These are phyloP conservation scores for Saccharomyces uvarum DNA, from an alignment of 1,139 yeast genomes.

Conservation along the genomic window DNA sequence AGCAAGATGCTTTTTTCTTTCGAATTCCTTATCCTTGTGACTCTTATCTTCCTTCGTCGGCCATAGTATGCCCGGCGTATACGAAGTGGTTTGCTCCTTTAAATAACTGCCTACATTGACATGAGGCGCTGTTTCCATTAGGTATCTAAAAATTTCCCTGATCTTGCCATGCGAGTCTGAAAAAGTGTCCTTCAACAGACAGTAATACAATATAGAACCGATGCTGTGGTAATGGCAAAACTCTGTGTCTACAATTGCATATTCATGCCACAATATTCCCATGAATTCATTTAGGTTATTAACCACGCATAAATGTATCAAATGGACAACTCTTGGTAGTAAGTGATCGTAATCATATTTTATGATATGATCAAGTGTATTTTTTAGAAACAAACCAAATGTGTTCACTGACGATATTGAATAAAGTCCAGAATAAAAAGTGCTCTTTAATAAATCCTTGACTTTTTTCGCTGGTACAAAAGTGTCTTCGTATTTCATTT, in stretches of 20 bases:
- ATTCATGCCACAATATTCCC: constrained; percentile 33
- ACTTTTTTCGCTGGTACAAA: constrained; percentile 44
- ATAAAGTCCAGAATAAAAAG: constrained; percentile 38
- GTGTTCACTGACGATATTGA: constrained; percentile 44
- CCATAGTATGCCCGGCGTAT: constrained; percentile 24
- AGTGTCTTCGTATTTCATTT: constrained; percentile 38
- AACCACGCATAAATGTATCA: constrained; percentile 52
- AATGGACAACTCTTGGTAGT: constrained; percentile 53
- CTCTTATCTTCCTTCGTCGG: constrained; percentile 15
- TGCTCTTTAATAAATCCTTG: constrained; percentile 26
- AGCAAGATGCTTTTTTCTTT: constrained; percentile 60
- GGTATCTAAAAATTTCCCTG: constrained; percentile 43
- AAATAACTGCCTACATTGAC: constrained; percentile 28
- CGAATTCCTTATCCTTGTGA: constrained; percentile 37
- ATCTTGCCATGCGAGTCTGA: constrained; percentile 44
- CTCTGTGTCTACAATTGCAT: constrained; percentile 33
- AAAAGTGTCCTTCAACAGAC: constrained; percentile 39
- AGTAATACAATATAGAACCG: constrained; percentile 40
- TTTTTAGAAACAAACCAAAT: constrained; percentile 47
- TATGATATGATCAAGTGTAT: constrained; percentile 40
- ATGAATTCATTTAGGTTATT: constrained; percentile 26
- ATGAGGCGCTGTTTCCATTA: constrained; percentile 31
- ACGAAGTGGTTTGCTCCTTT: constrained; percentile 32
- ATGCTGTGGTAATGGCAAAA: constrained; percentile 39
- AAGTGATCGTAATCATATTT: constrained; percentile 46